These are phyloP conservation scores for Penicillium lividum DNA, from an alignment of 495 filamentous ascomycete species.

Conservation along the genomic window DNA sequence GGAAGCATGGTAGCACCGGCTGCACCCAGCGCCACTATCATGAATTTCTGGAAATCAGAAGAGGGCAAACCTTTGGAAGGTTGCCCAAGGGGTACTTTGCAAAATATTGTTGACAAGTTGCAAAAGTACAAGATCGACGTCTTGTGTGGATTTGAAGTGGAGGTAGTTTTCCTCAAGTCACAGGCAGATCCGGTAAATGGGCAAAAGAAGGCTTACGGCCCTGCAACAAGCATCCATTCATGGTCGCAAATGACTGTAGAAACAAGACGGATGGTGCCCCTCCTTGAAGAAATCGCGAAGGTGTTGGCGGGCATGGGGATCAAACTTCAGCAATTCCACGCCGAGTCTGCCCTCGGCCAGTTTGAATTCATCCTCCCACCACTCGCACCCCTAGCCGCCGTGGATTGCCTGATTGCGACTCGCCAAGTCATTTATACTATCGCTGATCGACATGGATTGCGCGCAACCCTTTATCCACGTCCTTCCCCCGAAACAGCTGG, in stretches of 20 bases:
- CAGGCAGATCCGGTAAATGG: conserved; percentile 17
- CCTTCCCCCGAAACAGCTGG: conserved; percentile 51
- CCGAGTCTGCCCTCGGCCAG: conserved; percentile 73
- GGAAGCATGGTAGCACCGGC: conserved; percentile 40
- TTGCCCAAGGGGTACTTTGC: conserved; percentile 62
- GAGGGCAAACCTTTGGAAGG: conserved; percentile 30
- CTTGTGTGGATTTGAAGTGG: conserved; percentile 78
- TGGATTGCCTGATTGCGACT: conserved; percentile 72
- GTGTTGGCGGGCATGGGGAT: conserved; percentile 63
- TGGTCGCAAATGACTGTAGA: conserved; percentile 48
- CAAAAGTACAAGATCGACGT: conserved; percentile 51
- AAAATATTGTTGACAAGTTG: conserved; percentile 47
- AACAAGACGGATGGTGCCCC: conserved; percentile 43
- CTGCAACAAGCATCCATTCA: conserved; percentile 48
- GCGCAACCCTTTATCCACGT: conserved; percentile 77
- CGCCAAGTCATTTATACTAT: conserved; percentile 63
- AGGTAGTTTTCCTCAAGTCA: conserved; percentile 67
- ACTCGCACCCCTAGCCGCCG: conserved; percentile 61
- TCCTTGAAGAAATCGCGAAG: conserved; percentile 64
- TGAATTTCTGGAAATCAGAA: conserved; percentile 56
- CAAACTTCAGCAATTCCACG: conserved; percentile 70
- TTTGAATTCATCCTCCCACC: conserved; percentile 79
- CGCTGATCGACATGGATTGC: conserved; percentile 46
- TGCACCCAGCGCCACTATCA: conserved; percentile 53
- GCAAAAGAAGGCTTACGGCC: conserved; percentile 19